phyloP scores from a whole-genome alignment of 108 stramenopile species.

The Cylindrotheca fusiformis region DNA sequence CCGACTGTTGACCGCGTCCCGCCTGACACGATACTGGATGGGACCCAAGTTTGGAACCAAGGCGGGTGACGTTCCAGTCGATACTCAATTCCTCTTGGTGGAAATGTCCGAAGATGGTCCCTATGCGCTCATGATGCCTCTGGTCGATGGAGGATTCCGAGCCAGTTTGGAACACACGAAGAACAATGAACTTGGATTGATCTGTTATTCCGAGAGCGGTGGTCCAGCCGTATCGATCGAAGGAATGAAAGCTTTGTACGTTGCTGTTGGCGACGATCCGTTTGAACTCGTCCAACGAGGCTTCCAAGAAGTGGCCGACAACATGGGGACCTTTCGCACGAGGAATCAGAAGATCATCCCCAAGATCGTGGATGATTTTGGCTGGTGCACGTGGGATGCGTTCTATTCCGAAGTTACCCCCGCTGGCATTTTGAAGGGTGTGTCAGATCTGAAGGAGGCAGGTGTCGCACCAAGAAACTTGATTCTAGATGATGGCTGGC shows the following conservation, averaged over 20 bases:
- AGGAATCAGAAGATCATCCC: conserved; percentile 34
- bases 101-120: conserved; percentile 23
- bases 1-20: conserved; percentile 30
- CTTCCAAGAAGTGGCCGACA: conserved; percentile 33
- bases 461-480: conserved; percentile 33
- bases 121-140: conserved; percentile 39
- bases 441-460: conserved; percentile 23
- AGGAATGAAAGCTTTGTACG: conserved; percentile 35
- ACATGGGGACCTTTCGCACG: conserved; percentile 21
- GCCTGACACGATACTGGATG: conserved; percentile 50
- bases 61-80: conserved; percentile 28
- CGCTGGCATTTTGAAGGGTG: conserved; percentile 32
- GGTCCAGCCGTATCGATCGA: conserved; percentile 8
- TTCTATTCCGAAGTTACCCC: conserved; percentile 60
- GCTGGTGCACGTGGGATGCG: conserved; percentile 82
- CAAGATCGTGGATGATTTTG: conserved; percentile 44
- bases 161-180: conserved; percentile 21
- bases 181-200: conserved; percentile 11
- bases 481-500: conserved; percentile 56
- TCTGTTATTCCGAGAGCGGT: conserved; percentile 38
- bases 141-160: conserved; percentile 40
- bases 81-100: conserved; percentile 45
- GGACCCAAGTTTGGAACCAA: conserved; percentile 30
- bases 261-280: conserved; percentile 35
- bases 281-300: conserved; percentile 28